Evolutionary conservation across 495 filamentous ascomycete species (phyloP).

Genomic region (Mycothermus thermophilus): DNA sequence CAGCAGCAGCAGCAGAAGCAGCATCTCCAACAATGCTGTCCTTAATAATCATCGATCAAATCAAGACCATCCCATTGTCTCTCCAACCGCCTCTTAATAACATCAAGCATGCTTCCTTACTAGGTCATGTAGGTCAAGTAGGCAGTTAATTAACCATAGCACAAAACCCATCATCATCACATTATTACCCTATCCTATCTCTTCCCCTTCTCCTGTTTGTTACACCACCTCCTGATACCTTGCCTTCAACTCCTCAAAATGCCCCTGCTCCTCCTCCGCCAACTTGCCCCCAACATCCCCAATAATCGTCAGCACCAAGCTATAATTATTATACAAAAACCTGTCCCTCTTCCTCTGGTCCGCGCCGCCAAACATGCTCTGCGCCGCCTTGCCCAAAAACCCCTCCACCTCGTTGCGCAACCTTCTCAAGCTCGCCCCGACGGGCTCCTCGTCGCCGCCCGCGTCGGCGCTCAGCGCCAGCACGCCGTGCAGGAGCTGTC

Average conservation of each 20-base stretch:
- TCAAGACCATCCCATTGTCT: too few species aligned
- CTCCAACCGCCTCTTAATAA: too few species aligned
- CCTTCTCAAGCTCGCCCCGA: constrained; percentile 61
- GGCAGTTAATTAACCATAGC: too few species aligned
- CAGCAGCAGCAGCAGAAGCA: too few species aligned
- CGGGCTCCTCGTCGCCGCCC: constrained; percentile 87
- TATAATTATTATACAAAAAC: constrained; percentile 91
- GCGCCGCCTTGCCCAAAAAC: constrained; percentile 51
- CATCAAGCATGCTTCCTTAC: too few species aligned
- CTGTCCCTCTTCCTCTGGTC: constrained; percentile 69
- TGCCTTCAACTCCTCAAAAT: constrained; percentile 48
- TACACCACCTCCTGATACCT: constrained; percentile 30
- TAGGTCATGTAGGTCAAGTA: too few species aligned
- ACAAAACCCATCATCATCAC: too few species aligned
- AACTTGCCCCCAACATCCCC: constrained; percentile 70
- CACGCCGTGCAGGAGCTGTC: constrained; percentile 75
- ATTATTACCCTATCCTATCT: too few species aligned
- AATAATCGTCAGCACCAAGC: constrained; percentile 79
- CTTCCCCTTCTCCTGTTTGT: background rate
- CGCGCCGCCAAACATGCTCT: constrained; percentile 42
- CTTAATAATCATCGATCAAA: too few species aligned
- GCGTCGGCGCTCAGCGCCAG: constrained; percentile 69
- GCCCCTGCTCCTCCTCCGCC: constrained; percentile 56
- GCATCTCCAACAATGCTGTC: too few species aligned
- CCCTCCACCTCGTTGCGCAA: constrained; percentile 65